These are phyloP conservation scores for Sequoia sempervirens DNA, from an alignment of 75 land plant genomes.

Conservation along the genomic window DNA sequence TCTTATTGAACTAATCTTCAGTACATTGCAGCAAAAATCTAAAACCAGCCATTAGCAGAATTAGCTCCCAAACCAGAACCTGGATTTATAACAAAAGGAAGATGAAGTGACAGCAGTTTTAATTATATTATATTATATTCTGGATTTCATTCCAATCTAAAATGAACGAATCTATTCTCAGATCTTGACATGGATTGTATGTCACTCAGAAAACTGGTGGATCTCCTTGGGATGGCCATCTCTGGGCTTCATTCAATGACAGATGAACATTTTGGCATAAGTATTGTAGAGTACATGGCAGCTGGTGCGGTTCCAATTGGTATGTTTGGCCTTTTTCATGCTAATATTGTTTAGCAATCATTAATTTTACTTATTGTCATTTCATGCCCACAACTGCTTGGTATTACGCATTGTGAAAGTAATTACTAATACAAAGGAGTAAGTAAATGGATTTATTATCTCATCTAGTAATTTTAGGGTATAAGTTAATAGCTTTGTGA, in stretches of 20 bases:
- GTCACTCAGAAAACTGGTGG: slow-evolving; percentile 67
- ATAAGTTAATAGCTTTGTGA: not conserved
- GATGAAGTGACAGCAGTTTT: not conserved
- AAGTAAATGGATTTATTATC: not conserved
- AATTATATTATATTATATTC: not conserved
- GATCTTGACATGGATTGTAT: not conserved
- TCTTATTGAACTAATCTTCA: not conserved
- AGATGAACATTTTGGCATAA: slow-evolving; percentile 99
- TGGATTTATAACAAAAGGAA: not conserved
- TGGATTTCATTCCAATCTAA: not conserved
- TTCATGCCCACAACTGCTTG: not conserved
- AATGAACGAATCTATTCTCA: not conserved
- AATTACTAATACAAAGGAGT: not conserved
- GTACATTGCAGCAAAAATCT: not conserved
- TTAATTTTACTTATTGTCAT: not conserved
- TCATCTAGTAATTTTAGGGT: not conserved
- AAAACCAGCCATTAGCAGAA: not conserved
- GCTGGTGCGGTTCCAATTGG: slow-evolving; percentile 99
- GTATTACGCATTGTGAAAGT: not conserved
- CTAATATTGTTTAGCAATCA: slow-evolving; percentile 2
- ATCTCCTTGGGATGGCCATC: slow-evolving; percentile 80
- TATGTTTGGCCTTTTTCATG: slow-evolving; percentile 16
- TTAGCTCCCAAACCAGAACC: not conserved
- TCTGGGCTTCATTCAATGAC: slow-evolving; percentile 95
- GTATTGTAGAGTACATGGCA: slow-evolving; percentile 99